Evolutionary conservation across 305 asterid species (phyloP), one percentile per base, ranked within the genome.

Genomic region (Coffea humblotiana): DNA sequence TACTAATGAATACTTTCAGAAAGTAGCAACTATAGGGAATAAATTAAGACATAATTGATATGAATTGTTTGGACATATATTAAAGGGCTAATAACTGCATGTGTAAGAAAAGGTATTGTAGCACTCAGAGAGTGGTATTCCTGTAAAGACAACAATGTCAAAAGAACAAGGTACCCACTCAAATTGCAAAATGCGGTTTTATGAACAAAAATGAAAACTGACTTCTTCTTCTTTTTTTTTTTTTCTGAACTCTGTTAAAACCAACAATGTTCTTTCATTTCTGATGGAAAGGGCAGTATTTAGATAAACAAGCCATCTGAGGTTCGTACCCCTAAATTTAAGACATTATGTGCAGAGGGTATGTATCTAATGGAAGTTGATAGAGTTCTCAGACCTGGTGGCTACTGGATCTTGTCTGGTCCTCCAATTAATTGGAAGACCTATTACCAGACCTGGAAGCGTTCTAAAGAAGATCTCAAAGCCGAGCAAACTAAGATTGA

Each of bases 341-440:
- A 64, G 16, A 67, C 81, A 74, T 29, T 47, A 43, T 81, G 19
- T 89, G 80, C 78, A 95, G 99, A 88, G 79, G 98, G 99, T 74
- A 88, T 86, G 88, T 93, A 93, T 83, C 84, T 95, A 65, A 91
- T 85, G 94, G 99, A 95, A 89, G 98, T 95, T 77, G 99, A 95
- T 80, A 85, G 99, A 82, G 97, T 95, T 80, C 93, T 95, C 72
- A 85, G 99, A 88, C 97, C 98, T 48, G 98, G 98, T 83, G 99
- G 99, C 68, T 93, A 86, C 84, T 95, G 99, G 99, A 89, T 95
- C 73, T 84, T 95, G 78, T 95, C 99, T 71, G 99, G 98, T 81
- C 99, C 99, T 76, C 99, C 99, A 29, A 93, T 95, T 87, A 93
- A 95, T 79, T 95, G 99, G 99, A 93, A 92, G 84, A 95, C 92